Conservation (phyloP, 2,329 filamentous ascomycete species). For the Cladobotryum protrusum region DNA sequence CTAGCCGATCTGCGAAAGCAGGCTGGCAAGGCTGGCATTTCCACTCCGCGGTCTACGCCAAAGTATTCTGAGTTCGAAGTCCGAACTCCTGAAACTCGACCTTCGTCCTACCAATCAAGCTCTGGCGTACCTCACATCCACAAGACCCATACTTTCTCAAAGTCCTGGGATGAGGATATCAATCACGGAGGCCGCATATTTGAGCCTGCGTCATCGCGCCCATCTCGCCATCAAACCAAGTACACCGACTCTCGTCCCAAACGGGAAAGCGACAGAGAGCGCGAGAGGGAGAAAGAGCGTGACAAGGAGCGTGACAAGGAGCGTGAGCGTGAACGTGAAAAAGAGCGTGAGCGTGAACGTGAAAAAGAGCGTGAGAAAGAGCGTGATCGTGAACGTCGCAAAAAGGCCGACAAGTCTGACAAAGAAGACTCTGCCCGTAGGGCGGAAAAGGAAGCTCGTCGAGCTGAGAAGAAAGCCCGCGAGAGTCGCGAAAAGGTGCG, state of each 20-base stretch:
- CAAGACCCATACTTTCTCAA: conserved; percentile 30
- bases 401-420: conserved; percentile 12
- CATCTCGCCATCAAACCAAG: conserved; percentile 41
- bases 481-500: conserved; percentile 32
- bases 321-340: conserved; percentile 23
- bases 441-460: conserved; percentile 26
- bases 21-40: conserved; percentile 37
- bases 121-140: conserved; percentile 25
- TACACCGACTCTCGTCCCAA: conserved; percentile 42
- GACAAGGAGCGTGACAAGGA: conserved; percentile 30
- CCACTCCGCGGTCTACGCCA: conserved; percentile 37
- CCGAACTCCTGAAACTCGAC: conserved; percentile 44
- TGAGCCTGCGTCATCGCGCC: conserved; percentile 31
- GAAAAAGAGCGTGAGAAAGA: conserved; percentile 30
- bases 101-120: conserved; percentile 34
- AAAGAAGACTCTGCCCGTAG: conserved; percentile 22
- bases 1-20: conserved; percentile 59
- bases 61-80: conserved; percentile 37
- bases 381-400: conserved; percentile 15
- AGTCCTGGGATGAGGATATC: conserved; percentile 45
- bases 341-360: conserved; percentile 29
- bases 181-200: conserved; percentile 32
- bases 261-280: conserved; percentile 36
- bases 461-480: conserved; percentile 28
- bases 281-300: conserved; percentile 27